These are phyloP conservation scores for Tulasnella sp. DNA, from an alignment of 768 basidiomycete genomes.

Conservation along the genomic window DNA sequence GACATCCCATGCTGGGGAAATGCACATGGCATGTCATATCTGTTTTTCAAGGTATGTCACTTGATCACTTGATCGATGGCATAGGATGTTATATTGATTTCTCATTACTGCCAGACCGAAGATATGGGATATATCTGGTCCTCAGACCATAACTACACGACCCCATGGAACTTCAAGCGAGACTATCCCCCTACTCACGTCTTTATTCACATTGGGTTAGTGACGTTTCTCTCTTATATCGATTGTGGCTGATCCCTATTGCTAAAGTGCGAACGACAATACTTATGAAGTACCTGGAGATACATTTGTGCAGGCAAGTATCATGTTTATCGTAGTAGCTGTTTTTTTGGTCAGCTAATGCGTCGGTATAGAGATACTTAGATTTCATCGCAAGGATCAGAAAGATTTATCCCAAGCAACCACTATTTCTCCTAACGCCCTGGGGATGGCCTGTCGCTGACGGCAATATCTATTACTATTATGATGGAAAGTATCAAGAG, in stretches of 20 bases:
- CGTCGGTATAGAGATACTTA: slow-evolving; percentile 32
- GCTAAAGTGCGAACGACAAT: slow-evolving; percentile 40
- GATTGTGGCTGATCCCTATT: neutral
- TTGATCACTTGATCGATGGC: too few relatives aligned
- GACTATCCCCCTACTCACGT: slow-evolving; percentile 41
- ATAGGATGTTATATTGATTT: too few relatives aligned
- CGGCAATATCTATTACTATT: slow-evolving; percentile 35
- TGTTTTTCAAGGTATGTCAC: slow-evolving; percentile 39
- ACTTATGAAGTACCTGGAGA: slow-evolving; percentile 38
- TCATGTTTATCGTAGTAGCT: neutral
- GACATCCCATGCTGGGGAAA: slow-evolving; percentile 21
- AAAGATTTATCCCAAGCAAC: slow-evolving; percentile 32
- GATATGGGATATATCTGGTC: slow-evolving; percentile 43
- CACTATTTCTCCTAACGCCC: slow-evolving; percentile 43
- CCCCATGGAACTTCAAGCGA: slow-evolving; percentile 41
- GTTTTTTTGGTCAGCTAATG: neutral
- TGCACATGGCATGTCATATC: slow-evolving; percentile 26
- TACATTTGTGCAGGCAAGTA: slow-evolving; percentile 22
- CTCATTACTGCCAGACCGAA: slow-evolving; percentile 43
- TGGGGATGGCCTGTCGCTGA: slow-evolving; percentile 47
- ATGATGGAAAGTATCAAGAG: slow-evolving; percentile 34
- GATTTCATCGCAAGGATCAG: slow-evolving; percentile 36
- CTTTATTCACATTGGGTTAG: slow-evolving; percentile 43
- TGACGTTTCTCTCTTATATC: neutral
- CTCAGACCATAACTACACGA: slow-evolving; percentile 46